These are phyloP conservation scores for Leccinum variicolor DNA, from an alignment of 768 basidiomycete species.

Conservation along the genomic window DNA sequence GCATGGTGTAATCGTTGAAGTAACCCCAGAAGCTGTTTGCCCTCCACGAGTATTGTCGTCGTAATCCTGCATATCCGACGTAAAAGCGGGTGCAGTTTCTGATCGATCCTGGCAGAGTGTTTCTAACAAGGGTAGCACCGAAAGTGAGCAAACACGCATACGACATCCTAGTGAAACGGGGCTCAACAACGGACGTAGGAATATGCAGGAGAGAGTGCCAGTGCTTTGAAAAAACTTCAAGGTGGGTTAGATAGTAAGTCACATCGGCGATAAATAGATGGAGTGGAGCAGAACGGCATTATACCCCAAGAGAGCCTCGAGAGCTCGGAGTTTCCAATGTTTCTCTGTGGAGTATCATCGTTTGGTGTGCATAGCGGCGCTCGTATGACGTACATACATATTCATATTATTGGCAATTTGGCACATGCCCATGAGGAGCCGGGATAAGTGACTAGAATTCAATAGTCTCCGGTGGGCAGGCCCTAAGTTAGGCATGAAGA, in stretches of 20 bases:
- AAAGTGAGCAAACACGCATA: conserved; percentile 6
- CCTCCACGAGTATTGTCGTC: neutral
- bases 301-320: neutral
- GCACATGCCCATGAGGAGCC: too few relatives aligned
- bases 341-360: neutral
- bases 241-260: neutral
- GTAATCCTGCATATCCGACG: too few relatives aligned
- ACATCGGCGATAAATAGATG: neutral
- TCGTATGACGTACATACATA: too few relatives aligned
- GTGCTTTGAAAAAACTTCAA: neutral
- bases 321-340: neutral
- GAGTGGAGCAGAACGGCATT: neutral
- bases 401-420: too few relatives aligned
- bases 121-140: conserved; percentile 35
- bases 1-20: conserved; percentile 20
- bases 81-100: neutral
- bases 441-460: too few relatives aligned
- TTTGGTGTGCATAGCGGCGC: neutral
- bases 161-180: neutral
- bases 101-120: conserved; percentile 35
- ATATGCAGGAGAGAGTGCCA: neutral
- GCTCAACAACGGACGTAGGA: neutral
- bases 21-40: conserved; percentile 14
- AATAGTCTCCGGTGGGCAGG: too few relatives aligned
- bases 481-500: too few relatives aligned